Conservation (phyloP, 805 yeast genomes). For the Yamadazyma akitaensis region DNA sequence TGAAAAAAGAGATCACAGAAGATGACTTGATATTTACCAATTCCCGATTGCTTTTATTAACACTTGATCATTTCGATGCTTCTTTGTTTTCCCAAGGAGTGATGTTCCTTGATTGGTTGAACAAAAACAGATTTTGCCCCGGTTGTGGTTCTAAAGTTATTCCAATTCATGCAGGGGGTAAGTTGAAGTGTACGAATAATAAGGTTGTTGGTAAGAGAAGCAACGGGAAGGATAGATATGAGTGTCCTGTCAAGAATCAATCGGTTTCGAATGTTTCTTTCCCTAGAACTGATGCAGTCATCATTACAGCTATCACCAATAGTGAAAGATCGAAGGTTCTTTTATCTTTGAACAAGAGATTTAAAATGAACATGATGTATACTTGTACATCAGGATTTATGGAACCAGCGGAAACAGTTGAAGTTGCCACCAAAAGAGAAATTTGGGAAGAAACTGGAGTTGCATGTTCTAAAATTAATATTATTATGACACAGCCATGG, state of each 20-base stretch:
- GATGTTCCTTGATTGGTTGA: constrained; percentile 83
- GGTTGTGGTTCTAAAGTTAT: constrained; percentile 73
- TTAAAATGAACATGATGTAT: constrained; percentile 55
- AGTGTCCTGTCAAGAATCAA: constrained; percentile 37
- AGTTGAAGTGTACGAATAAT: constrained; percentile 45
- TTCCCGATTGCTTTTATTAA: constrained; percentile 35
- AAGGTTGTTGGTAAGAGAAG: constrained; percentile 13
- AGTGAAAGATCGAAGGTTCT: constrained; percentile 57
- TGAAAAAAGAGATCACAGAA: constrained; percentile 8
- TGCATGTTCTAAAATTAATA: constrained; percentile 50
- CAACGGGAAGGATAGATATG: constrained; percentile 16
- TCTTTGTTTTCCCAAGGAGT: constrained; percentile 76
- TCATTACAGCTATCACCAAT: constrained; percentile 76
- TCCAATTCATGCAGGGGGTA: constrained; percentile 68
- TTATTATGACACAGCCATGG: constrained; percentile 90
- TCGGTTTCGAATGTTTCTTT: constrained; percentile 73
- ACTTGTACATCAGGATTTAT: constrained; percentile 92
- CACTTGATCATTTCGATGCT: constrained; percentile 45
- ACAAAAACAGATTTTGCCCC: constrained; percentile 72
- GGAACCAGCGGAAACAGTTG: constrained; percentile 93
- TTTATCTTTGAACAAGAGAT: constrained; percentile 67
- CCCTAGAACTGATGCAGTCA: constrained; percentile 90
- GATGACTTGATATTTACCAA: constrained; percentile 26
- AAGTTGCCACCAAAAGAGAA: constrained; percentile 82
- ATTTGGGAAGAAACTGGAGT: constrained; percentile 97